Conservation (phyloP, 768 basidiomycete species). For the Mycena amicta region DNA sequence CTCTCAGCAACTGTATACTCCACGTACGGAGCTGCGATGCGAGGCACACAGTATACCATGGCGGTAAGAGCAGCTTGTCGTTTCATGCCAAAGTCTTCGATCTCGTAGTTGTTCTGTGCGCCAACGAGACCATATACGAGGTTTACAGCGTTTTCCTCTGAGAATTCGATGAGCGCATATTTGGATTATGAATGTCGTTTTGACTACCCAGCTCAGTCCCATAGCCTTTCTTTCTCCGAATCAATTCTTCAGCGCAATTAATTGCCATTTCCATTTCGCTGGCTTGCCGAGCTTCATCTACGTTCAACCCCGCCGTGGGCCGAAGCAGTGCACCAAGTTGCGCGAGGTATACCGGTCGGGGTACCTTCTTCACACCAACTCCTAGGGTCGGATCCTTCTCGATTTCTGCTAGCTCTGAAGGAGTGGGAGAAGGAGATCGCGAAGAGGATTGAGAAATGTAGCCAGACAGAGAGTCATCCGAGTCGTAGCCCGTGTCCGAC, state of each 20-base stretch:
- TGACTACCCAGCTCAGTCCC: slow-evolving; percentile 88
- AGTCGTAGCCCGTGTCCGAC: slow-evolving; percentile 54
- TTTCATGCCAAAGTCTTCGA: slow-evolving; percentile 74
- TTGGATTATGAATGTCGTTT: too few relatives aligned
- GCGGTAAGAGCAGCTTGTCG: slow-evolving; percentile 79
- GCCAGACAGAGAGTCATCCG: slow-evolving; percentile 83
- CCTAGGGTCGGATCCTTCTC: slow-evolving; percentile 84
- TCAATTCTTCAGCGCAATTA: slow-evolving; percentile 76
- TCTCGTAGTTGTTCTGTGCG: slow-evolving; percentile 83
- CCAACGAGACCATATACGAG: slow-evolving; percentile 72
- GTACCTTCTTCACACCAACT: slow-evolving; percentile 66
- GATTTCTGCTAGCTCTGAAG: slow-evolving; percentile 78
- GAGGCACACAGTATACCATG: slow-evolving; percentile 78
- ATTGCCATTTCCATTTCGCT: slow-evolving; percentile 83
- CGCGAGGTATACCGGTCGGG: slow-evolving; percentile 86
- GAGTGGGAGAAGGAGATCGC: slow-evolving; percentile 79
- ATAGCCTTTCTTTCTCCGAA: slow-evolving; percentile 80
- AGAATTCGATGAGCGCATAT: background rate
- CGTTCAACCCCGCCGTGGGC: slow-evolving; percentile 50
- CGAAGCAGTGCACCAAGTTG: slow-evolving; percentile 83
- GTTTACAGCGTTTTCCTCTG: slow-evolving; percentile 91
- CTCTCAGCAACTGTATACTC: slow-evolving; percentile 34
- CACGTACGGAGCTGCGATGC: slow-evolving; percentile 79
- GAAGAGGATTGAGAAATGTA: slow-evolving; percentile 71
- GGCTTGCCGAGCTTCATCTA: slow-evolving; percentile 61